Base-by-base conservation (phyloP, 2,329 filamentous ascomycete species). In the Emergomyces pasteurianus region DNA sequence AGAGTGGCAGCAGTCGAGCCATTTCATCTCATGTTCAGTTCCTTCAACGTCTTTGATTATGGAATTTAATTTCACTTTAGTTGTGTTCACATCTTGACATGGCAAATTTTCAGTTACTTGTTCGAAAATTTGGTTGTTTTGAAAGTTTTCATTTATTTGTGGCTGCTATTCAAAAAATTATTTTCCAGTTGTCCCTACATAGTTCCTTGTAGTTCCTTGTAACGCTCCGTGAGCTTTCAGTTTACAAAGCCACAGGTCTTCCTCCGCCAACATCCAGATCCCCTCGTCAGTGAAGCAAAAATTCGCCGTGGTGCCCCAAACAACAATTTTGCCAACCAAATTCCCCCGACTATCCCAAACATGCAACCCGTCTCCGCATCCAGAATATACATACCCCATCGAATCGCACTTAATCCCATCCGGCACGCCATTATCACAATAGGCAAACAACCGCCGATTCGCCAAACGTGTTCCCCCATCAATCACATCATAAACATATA, bases 321-420 rank as follows among this genome's bases (percentile, higher is more conserved):
- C 70, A 66, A 79, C 80, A 53, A 87, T 81, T 72, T 86, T 87
- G 2, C 79, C 73, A 66, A 87, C 77, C 40, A 81, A 65, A 8
- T 64, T 75, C 0, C 81, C 81, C 5, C 73, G 72, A 0, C 74
- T 67, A 63, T 75, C 76, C 79, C 80, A 84, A 4, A 83, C 75
- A 61, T 82, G 77, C 23, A 83, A 70, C 0, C 81, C 81, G 65
- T 83, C 80, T 0, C 79, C 80, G 61, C 78, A 80, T 0, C 78
- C 80, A 10, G 77, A 75, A 70, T 81, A 83, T 0, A 84, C 77
- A 66, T 83, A 83, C 8, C 82, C 81, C n/a, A 75, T 66, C 0
- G 73, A 73, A 67, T 84, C 81, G 52, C 77, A 77, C 62, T 81
- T 79, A 59, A 82, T 70, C 16, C 72, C 71, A 49, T 68, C 65